These are phyloP conservation scores for Kodamaea kaohsiungensis DNA, from an alignment of 805 yeast genomes.

Conservation along the genomic window DNA sequence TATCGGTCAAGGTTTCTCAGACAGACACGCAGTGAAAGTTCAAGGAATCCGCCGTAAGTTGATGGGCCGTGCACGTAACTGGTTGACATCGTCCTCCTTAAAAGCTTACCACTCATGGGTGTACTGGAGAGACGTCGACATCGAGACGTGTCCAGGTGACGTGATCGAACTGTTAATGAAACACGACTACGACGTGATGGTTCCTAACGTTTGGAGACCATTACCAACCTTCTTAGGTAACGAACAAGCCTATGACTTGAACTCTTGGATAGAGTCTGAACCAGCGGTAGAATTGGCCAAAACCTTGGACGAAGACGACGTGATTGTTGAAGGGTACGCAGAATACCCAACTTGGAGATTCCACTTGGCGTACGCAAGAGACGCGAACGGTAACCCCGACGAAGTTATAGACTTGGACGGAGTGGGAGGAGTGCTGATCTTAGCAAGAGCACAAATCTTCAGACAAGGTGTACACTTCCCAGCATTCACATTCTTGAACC, in stretches of 20 bases:
- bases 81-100: conserved; percentile 73
- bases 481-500: conserved; percentile 79
- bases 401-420: conserved; percentile 77
- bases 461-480: conserved; percentile 83
- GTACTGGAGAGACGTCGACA: conserved; percentile 87
- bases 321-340: conserved; percentile 85
- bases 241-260: conserved; percentile 87
- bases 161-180: conserved; percentile 75
- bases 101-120: conserved; percentile 90
- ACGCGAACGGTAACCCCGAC: conserved; percentile 57
- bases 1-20: conserved; percentile 83
- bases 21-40: conserved; percentile 80
- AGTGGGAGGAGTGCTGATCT: conserved; percentile 82
- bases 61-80: conserved; percentile 86
- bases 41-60: conserved; percentile 82
- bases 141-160: conserved; percentile 78
- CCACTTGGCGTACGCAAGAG: conserved; percentile 73
- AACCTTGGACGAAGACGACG: conserved; percentile 73
- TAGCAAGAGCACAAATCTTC: conserved; percentile 72
- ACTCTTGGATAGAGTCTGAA: conserved; percentile 92
- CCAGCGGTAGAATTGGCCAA: conserved; percentile 69
- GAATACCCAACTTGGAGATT: conserved; percentile 86
- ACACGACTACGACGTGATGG: conserved; percentile 66
- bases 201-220: conserved; percentile 96
- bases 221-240: conserved; percentile 86